Evolutionary conservation across 2,329 filamentous ascomycete species (phyloP).

Genomic region (Penicillium sp.): DNA sequence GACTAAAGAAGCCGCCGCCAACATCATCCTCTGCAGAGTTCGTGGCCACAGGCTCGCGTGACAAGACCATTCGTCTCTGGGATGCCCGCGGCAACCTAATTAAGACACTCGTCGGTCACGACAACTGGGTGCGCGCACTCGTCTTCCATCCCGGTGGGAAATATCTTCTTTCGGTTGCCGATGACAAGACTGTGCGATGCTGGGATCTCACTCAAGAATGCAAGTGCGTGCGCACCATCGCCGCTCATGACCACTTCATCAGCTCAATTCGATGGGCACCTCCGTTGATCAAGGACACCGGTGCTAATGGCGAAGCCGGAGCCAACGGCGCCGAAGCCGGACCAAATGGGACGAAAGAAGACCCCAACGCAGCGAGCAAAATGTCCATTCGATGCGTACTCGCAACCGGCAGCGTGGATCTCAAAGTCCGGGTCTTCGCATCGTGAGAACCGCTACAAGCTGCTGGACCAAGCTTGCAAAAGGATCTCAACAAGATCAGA

Average conservation of each 20-base stretch:
- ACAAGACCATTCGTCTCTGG: slow-evolving; percentile 90
- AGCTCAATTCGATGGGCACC: slow-evolving; percentile 84
- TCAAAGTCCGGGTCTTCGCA: slow-evolving; percentile 48
- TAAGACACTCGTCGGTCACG: slow-evolving; percentile 81
- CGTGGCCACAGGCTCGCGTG: slow-evolving; percentile 81
- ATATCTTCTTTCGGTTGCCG: slow-evolving; percentile 79
- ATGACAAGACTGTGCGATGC: slow-evolving; percentile 89
- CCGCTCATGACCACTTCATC: slow-evolving; percentile 78
- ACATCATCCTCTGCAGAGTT: slow-evolving; percentile 77
- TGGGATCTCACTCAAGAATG: slow-evolving; percentile 92
- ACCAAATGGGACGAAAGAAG: slow-evolving; percentile 19
- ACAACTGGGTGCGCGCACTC: slow-evolving; percentile 87
- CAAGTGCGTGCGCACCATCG: slow-evolving; percentile 79
- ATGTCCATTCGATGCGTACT: slow-evolving; percentile 72
- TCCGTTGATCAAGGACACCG: slow-evolving; percentile 22
- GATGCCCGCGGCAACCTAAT: slow-evolving; percentile 80
- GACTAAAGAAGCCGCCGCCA: slow-evolving; percentile 77
- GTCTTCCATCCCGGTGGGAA: slow-evolving; percentile 91
- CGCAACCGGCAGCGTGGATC: slow-evolving; percentile 81
- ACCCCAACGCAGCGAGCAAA: slow-evolving; percentile 43
- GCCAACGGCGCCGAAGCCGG: slow-evolving; percentile 19
- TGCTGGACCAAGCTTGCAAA: slow-evolving; percentile 1
- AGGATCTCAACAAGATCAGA: slow-evolving; percentile 2
- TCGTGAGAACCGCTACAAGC: slow-evolving; percentile 11
- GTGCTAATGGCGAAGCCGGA: slow-evolving; percentile 13